Percentiles rank a stretch among this genome's conserved stretches.
Evolutionary conservation across 192 early-diverging fungal genomes (phyloP).

Genomic region (Obelidium mucronatum): DNA sequence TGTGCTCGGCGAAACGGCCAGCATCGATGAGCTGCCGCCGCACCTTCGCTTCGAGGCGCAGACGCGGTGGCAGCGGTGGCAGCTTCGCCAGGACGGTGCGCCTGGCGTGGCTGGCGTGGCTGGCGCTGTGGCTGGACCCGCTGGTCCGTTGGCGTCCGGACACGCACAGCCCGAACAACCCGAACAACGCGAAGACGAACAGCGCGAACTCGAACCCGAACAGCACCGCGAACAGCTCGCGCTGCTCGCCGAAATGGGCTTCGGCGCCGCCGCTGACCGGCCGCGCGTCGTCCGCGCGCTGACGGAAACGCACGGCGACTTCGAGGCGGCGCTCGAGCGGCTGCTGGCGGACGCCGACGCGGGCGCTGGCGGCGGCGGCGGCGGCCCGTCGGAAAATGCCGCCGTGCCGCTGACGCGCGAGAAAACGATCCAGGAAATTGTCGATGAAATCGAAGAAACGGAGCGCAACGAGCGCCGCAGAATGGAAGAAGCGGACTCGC

Average conservation of each 20-base stretch:
- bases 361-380: no score
- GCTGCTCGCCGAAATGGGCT: no score
- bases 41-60: conserved; percentile 11
- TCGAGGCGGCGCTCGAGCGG: background rate
- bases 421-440: background rate
- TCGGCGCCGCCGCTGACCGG: background rate
- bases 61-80: background rate
- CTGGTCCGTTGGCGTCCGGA: no score
- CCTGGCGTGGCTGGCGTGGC: background rate
- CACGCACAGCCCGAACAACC: background rate
- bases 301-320: no score
- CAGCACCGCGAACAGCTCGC: no score
- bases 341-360: background rate
- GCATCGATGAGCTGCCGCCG: background rate
- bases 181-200: background rate
- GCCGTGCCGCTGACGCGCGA: no score
- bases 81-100: background rate
- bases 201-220: background rate
- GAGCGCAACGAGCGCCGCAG: background rate
- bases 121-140: no score
- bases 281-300: no score
- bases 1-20: background rate
- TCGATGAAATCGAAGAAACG: background rate
- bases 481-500: background rate
- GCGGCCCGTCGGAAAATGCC: background rate